Evolutionary conservation across 139 green algal genomes (phyloP), one percentile per base, ranked within the genome.

Genomic region (Chlorella sp.): DNA sequence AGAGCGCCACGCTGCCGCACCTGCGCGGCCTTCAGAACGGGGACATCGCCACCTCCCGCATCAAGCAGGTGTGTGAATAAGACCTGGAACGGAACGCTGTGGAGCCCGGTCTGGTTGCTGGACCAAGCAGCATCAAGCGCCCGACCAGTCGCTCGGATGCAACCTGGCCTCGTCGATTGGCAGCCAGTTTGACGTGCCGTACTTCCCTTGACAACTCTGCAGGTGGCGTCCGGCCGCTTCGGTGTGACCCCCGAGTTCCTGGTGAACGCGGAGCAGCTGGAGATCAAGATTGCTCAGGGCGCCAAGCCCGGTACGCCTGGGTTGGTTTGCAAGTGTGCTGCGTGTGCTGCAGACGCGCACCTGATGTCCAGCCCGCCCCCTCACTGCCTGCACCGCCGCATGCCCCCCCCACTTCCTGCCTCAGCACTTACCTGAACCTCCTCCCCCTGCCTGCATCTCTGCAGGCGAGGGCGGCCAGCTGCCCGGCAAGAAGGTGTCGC

Each of bases 181-280:
- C n/a, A n/a, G n/a, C n/a, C n/a, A n/a, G n/a, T n/a, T n/a, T n/a
- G n/a, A n/a, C n/a, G n/a, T n/a, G n/a, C n/a, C n/a, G n/a, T 34
- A 32, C 26, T 28, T 58, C 41, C 72, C 73, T 11, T 44, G n/a
- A 1, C 48, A 44, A 17, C n/a, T 24, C 44, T 82, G 65, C 92
- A 95, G 85, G 96, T 99, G 7, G 97, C 97, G 0, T 97, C 91
- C 30, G 97, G 97, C 20, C 93, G 97, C 44, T 99, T 99, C 86
- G 97, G 97, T 43, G 97, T 99, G 38, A 99, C 97, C 17, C 97
- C 97, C 14, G 92, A 98, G 86, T 99, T 98, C 93, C 89, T 99
- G 69, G 95, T 97, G 43, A 99, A 99, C 81, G 96, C 97, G 3
- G 94, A 98, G 76, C 97, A 99, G 93, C 89, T 99, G 87, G 97